Evolutionary conservation across 2,329 filamentous ascomycete genomes (phyloP).

Genomic region (Nemania bipapillata): DNA sequence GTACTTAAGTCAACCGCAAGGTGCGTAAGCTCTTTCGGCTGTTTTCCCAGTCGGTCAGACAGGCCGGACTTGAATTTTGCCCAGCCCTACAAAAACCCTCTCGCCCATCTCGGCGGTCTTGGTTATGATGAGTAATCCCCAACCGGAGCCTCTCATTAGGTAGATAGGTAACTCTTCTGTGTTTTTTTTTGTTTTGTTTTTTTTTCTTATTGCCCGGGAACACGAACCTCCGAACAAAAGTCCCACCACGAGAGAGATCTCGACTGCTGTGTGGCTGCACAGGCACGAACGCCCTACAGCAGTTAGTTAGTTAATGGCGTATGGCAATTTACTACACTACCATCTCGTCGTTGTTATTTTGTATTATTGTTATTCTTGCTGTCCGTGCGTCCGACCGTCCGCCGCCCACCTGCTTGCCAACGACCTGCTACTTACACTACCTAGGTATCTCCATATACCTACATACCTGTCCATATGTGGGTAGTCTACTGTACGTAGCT

Average conservation of each 20-base stretch:
- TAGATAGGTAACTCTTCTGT: not conserved
- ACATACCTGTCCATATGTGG: no score
- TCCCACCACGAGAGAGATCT: not conserved
- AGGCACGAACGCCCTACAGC: not conserved
- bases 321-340: no score
- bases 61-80: not conserved
- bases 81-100: constrained; percentile 15
- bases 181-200: not conserved
- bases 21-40: constrained; percentile 16
- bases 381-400: no score
- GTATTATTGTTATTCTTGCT: not conserved
- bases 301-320: no score
- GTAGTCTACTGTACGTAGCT: no score
- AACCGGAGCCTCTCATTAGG: not conserved
- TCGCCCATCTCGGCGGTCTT: not conserved
- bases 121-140: constrained; percentile 19
- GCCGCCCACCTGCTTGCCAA: no score
- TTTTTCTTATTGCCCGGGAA: constrained; percentile 4
- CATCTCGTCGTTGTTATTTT: not conserved
- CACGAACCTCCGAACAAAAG: constrained; percentile 7
- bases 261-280: not conserved
- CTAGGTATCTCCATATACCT: no score
- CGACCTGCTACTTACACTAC: no score
- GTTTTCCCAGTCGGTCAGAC: constrained; percentile 25
- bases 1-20: not conserved